Evolutionary conservation across 75 land plant genomes (phyloP), one percentile per base, ranked within the genome.

Genomic region (Selaginella moellendorffii): DNA sequence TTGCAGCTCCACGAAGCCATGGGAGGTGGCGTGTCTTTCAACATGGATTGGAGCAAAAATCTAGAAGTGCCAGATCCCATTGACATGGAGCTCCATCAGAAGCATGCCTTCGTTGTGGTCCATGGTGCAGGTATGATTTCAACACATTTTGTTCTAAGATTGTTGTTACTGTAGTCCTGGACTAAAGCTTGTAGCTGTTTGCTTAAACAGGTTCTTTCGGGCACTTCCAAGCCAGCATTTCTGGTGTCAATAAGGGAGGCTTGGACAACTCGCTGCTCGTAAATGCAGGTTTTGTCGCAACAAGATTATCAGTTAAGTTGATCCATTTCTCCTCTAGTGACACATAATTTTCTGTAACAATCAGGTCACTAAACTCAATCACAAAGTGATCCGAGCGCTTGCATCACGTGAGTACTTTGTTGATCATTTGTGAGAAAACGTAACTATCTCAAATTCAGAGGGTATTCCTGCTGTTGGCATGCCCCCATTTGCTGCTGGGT

Each of bases 241-340:
- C 90, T 29, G 87, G 90, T 59, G 98, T 89, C 30, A 91, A 93
- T 65, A 88, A 80, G 76, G 98, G 98, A 65, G 98, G 90, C 26
- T 66, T 93, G 54, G 59, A 74, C 2, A 56, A 31, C 2, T 72
- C 87, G 30, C n/a, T n/a, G n/a, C 65, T 81, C 63, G 98, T 90
- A 17, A 85, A 80, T 60, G 90, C 96, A 78, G 98, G 96, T 30
- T 93, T 93, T 80, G 98, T 93, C 19, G 98, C 98, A 1, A 93
- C 98, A 2, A 79, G 98, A 19, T 89, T 93, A 28, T 93, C 98
- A 42, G 98, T 93, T 36, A 36, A 36, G 14, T 36, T 5, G 10
- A 36, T 36, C 5, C 46, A 36, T 36, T 5, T n/a, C n/a, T 14
- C 14, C 10, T 36, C 5, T 36, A 36, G 46, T 36, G 46, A 36